A percentile compares a stretch with the other conserved stretches of the same genome.
Evolutionary conservation across 768 basidiomycete genomes (phyloP).

Genomic region (Russula griseocarnosa): DNA sequence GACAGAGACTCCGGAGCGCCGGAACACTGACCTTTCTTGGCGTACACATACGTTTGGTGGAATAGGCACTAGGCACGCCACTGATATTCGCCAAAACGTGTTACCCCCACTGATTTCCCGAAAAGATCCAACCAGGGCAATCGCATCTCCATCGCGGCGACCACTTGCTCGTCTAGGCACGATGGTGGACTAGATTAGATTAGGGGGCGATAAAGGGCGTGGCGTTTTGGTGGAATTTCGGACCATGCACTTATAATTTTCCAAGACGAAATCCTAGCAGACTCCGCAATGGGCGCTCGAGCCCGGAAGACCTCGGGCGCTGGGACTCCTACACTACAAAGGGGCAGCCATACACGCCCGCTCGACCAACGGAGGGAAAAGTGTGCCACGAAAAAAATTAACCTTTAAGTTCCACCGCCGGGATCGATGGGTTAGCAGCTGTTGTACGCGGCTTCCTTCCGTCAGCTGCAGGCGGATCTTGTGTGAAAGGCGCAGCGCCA

Average conservation of each 20-base stretch:
- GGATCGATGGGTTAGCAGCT: constrained; percentile 1
- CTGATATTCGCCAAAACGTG: constrained; percentile 17
- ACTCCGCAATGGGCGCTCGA: background rate
- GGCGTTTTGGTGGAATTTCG: background rate
- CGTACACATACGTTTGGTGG: background rate
- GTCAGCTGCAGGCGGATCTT: constrained; percentile 21
- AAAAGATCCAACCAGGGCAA: constrained; percentile 18
- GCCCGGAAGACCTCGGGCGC: background rate
- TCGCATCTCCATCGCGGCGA: constrained; percentile 18
- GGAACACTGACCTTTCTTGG: background rate
- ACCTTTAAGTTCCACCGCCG: constrained; percentile 9
- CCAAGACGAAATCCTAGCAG: background rate
- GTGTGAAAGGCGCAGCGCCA: constrained; percentile 21
- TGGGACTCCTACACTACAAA: background rate
- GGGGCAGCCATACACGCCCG: background rate
- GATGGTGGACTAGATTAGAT: constrained; percentile 21
- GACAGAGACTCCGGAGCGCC: constrained; percentile 15
- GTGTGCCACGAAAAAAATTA: constrained; percentile 14
- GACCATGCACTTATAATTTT: background rate
- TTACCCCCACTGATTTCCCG: constrained; percentile 7
- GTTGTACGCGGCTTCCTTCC: constrained; percentile 10
- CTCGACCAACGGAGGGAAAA: background rate
- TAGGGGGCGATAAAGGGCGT: constrained; percentile 3
- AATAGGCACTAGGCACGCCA: background rate
- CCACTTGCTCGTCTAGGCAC: constrained; percentile 11